Percentiles rank a stretch among this genome's conserved stretches.
These are phyloP conservation scores for Pythium volutum DNA, from an alignment of 352 stramenopile species.

Conservation along the genomic window DNA sequence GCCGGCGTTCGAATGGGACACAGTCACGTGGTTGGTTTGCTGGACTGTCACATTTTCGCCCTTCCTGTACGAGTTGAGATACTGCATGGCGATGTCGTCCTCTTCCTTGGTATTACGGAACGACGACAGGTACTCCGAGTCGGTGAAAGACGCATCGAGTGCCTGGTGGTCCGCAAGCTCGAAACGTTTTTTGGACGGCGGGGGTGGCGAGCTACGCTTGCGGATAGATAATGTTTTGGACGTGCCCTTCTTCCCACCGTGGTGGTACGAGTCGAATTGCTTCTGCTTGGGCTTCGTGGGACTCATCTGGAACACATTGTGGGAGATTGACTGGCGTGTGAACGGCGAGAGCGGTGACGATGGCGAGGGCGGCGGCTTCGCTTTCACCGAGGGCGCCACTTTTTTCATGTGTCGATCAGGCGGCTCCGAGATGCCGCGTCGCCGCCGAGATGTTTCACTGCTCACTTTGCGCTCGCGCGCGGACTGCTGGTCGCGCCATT, in stretches of 20 bases:
- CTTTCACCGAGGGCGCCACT: not conserved
- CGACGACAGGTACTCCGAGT: slow-evolving; percentile 18
- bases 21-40: slow-evolving; percentile 23
- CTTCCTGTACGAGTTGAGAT: slow-evolving; percentile 27
- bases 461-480: not conserved
- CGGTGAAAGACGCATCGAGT: slow-evolving; percentile 12
- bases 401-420: slow-evolving; percentile 17
- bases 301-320: slow-evolving; percentile 19
- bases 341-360: slow-evolving; percentile 10
- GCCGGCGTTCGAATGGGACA: slow-evolving; percentile 19
- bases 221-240: slow-evolving; percentile 22
- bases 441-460: not conserved
- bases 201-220: slow-evolving; percentile 16
- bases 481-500: slow-evolving; percentile 13
- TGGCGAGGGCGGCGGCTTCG: slow-evolving; percentile 7
- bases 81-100: slow-evolving; percentile 29
- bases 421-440: slow-evolving; percentile 17
- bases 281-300: slow-evolving; percentile 14
- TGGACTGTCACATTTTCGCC: slow-evolving; percentile 8
- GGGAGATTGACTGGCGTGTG: slow-evolving; percentile 12
- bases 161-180: slow-evolving; percentile 7
- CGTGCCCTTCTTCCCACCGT: slow-evolving; percentile 3
- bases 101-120: slow-evolving; percentile 19
- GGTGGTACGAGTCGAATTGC: slow-evolving; percentile 7
- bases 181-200: slow-evolving; percentile 12